Base-by-base conservation (phyloP, 306 rosid genomes). In the Abrus pulchellus region DNA sequence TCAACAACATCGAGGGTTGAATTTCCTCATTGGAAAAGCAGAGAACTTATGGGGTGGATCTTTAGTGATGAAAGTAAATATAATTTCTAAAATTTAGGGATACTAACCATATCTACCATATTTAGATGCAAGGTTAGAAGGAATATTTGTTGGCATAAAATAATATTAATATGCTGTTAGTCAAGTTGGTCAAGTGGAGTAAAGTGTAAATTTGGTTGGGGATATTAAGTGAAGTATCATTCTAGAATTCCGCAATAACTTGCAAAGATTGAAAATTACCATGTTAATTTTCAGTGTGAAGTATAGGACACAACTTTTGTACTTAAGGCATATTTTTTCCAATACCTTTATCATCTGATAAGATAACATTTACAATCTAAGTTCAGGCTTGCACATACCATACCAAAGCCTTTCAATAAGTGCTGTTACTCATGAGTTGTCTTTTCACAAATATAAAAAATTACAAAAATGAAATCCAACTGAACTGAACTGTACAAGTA, bases 321-420 rank as follows among this genome's bases (percentile, higher is more conserved):
- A 68, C 52, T 68, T 29, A 20, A 13, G 5, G 52, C 8, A 9
- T 43, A 63, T 52, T 5, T 62, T 60, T 60, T 14, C 43, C 64
- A 49, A 48, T 36, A 71, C 12, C 28, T 8, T 80, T 38, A 49
- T 38, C 32, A n/a, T 72, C 40, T 60, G 79, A 43, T 53, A 63
- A 72, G 64, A 43, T 73, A 40, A 72, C 40, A 9, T 30, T 57
- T 3, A 56, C 74, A 52, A 61, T 5, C 7, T 53, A 41, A 28
- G 44, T 75, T 75, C 27, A 12, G 67, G 74, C 78, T 62, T 40
- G 45, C 74, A 72, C 38, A 52, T 72, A 72, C 12, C 47, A 43
- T 5, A 80, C 30, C 47, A 56, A 81, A 56, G 68, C 40, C 71
- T 48, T 70, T 60, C 68, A 36, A 70, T 36, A 80, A 20, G 60